These are phyloP conservation scores for Gentiana dahurica DNA, from an alignment of 257 asterid species.

Conservation along the genomic window DNA sequence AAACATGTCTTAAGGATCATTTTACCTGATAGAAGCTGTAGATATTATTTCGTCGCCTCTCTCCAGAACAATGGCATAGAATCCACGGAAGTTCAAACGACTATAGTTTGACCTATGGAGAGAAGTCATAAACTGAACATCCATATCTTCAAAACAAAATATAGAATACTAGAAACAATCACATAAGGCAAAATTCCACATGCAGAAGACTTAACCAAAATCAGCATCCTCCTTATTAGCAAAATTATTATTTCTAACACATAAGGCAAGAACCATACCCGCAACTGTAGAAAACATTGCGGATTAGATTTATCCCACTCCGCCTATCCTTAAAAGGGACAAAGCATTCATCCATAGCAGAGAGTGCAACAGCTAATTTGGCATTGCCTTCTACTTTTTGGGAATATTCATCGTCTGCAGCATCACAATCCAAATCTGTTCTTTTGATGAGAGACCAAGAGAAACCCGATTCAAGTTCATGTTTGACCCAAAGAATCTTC, in stretches of 20 bases:
- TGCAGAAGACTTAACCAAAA: neutral
- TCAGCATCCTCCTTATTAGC: neutral
- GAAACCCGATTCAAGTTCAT: constrained; percentile 79
- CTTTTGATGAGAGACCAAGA: constrained; percentile 93
- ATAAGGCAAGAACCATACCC: constrained; percentile 43
- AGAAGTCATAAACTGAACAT: constrained; percentile 1
- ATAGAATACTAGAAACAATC: neutral
- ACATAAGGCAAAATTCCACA: neutral
- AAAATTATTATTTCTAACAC: constrained; percentile 2
- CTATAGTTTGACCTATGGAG: constrained; percentile 63
- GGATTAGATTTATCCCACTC: constrained; percentile 81
- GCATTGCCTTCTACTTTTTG: constrained; percentile 92
- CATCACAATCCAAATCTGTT: constrained; percentile 50
- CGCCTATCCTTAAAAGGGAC: constrained; percentile 81
- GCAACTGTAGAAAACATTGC: constrained; percentile 69
- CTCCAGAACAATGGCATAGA: constrained; percentile 30
- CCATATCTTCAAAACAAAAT: neutral
- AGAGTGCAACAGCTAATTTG: constrained; percentile 82
- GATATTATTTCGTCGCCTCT: too few species aligned
- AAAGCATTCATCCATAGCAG: constrained; percentile 95
- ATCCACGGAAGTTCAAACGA: constrained; percentile 69
- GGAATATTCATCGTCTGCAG: constrained; percentile 45
- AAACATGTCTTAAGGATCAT: neutral
- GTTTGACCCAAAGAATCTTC: constrained; percentile 78
- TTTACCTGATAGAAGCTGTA: too few species aligned